Evolutionary conservation across 2,329 filamentous ascomycete genomes (phyloP).

Genomic region (Rhynchosporium agropyri): DNA sequence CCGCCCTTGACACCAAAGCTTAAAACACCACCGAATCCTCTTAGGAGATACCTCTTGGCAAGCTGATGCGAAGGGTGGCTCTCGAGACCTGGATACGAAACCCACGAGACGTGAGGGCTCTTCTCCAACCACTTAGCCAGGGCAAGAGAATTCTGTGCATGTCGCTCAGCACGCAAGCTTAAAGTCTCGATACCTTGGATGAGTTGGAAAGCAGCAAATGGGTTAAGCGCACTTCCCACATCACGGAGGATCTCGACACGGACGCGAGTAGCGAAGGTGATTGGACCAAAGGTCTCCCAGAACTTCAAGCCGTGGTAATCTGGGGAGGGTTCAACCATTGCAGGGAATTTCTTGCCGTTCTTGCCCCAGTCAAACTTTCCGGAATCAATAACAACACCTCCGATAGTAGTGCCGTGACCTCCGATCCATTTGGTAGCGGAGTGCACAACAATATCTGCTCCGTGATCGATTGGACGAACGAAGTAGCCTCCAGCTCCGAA

Average conservation of each 20-base stretch:
- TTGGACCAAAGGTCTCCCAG: conserved; percentile 85
- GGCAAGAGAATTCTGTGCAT: conserved; percentile 79
- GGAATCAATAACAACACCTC: conserved; percentile 80
- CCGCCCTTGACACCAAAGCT: conserved; percentile 94
- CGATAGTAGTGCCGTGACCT: conserved; percentile 91
- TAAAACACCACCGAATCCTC: conserved; percentile 86
- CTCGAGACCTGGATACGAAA: conserved; percentile 87
- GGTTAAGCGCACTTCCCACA: conserved; percentile 79
- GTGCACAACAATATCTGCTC: conserved; percentile 92
- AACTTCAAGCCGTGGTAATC: conserved; percentile 95
- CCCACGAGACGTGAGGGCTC: conserved; percentile 86
- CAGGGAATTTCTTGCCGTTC: conserved; percentile 81
- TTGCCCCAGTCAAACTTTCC: conserved; percentile 95
- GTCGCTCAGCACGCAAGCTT: conserved; percentile 81
- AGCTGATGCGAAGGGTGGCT: conserved; percentile 77
- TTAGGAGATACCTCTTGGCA: conserved; percentile 84
- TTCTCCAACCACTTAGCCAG: conserved; percentile 82
- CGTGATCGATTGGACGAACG: conserved; percentile 82
- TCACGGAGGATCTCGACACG: conserved; percentile 91
- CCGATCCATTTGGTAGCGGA: conserved; percentile 97
- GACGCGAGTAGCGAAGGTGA: conserved; percentile 81
- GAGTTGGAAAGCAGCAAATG: conserved; percentile 91
- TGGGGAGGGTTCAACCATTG: conserved; percentile 85
- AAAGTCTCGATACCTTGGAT: conserved; percentile 89
- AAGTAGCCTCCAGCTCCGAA: conserved; percentile 94